Conservation (phyloP, 345 rosid genomes). For the Passiflora organensis region DNA sequence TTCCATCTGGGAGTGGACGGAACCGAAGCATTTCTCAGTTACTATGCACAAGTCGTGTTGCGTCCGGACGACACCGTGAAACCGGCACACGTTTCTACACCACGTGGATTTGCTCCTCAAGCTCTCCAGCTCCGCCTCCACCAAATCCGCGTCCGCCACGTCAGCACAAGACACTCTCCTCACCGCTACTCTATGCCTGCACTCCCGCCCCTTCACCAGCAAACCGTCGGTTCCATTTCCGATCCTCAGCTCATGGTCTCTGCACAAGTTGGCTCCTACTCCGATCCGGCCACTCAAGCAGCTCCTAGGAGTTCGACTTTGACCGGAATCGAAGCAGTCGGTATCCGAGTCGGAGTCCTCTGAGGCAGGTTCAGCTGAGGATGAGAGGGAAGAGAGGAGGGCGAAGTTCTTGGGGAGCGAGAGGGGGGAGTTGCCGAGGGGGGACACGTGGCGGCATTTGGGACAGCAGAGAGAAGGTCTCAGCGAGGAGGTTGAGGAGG, state of each 20-base stretch:
- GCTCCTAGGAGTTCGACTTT: neutral
- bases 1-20: conserved; percentile 86
- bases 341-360: neutral
- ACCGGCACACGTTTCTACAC: conserved; percentile 91
- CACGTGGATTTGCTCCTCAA: conserved; percentile 75
- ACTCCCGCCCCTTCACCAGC: conserved; percentile 20
- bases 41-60: conserved; percentile 54
- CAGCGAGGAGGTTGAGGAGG: neutral
- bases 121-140: conserved; percentile 65
- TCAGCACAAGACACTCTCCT: conserved; percentile 65
- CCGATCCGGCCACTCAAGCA: neutral
- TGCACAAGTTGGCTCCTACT: neutral
- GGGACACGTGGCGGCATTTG: conserved; percentile 8
- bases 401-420: conserved; percentile 7
- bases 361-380: neutral
- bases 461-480: conserved; percentile 3
- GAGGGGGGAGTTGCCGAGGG: conserved; percentile 8
- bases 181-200: conserved; percentile 49
- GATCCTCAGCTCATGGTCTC: conserved; percentile 6
- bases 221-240: neutral
- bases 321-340: neutral
- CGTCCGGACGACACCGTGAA: conserved; percentile 76
- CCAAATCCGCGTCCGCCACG: conserved; percentile 75
- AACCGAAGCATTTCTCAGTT: conserved; percentile 78
- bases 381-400: neutral